These are phyloP conservation scores for Boletus rufocinnamomeus DNA, from an alignment of 768 basidiomycete species.

Conservation along the genomic window DNA sequence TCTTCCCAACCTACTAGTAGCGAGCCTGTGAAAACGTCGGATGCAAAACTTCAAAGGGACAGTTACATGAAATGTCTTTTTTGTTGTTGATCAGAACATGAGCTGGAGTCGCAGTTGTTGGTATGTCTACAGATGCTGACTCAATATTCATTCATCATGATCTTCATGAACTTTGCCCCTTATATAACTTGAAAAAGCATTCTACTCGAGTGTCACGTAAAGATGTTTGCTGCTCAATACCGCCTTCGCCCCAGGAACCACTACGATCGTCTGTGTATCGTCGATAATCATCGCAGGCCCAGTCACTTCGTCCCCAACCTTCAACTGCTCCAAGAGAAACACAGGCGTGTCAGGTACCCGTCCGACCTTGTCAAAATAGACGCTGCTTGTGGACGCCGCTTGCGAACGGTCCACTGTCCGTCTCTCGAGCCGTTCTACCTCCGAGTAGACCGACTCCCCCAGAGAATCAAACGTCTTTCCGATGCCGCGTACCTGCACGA, in stretches of 20 bases:
- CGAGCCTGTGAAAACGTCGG: background rate
- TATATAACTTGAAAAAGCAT: slow-evolving; percentile 2
- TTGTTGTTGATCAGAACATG: background rate
- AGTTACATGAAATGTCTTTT: background rate
- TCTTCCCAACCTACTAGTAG: background rate
- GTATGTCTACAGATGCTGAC: background rate
- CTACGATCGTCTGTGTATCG: slow-evolving; percentile 91
- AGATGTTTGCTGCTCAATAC: slow-evolving; percentile 71
- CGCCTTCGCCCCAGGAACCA: slow-evolving; percentile 73
- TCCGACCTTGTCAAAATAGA: slow-evolving; percentile 83
- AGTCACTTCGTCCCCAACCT: slow-evolving; percentile 66
- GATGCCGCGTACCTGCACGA: slow-evolving; percentile 73
- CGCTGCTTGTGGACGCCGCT: slow-evolving; percentile 58
- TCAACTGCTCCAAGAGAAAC: slow-evolving; percentile 65
- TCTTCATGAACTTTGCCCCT: background rate
- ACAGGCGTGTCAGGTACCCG: slow-evolving; percentile 80
- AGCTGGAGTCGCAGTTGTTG: background rate
- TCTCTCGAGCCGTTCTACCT: slow-evolving; percentile 58
- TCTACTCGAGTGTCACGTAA: slow-evolving; percentile 47
- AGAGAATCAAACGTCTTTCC: slow-evolving; percentile 87
- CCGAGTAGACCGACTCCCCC: slow-evolving; percentile 76
- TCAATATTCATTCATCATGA: background rate
- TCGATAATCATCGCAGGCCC: slow-evolving; percentile 97
- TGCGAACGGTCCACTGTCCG: slow-evolving; percentile 40
- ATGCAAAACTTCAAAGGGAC: background rate